Evolutionary conservation across 257 asterid species (phyloP).

Genomic region (Petunia secreta): DNA sequence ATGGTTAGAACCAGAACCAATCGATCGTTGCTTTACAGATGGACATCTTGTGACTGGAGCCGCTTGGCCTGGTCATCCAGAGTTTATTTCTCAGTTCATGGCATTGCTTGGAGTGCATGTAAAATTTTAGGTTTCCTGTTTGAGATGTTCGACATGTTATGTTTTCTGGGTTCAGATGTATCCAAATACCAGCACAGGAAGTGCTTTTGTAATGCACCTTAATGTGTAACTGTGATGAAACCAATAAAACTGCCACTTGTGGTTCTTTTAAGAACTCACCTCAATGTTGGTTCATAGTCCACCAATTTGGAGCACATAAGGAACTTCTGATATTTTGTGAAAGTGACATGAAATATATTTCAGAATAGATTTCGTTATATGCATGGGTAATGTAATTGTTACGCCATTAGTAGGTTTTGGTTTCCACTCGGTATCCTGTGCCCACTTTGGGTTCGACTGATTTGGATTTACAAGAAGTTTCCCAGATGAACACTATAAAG

Average conservation of each 20-base stretch:
- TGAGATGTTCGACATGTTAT: neutral
- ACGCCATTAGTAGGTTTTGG: too few relatives aligned
- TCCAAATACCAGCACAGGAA: neutral
- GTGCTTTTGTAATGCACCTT: slow-evolving; percentile 1
- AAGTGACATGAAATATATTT: neutral
- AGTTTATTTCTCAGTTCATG: slow-evolving; percentile 88
- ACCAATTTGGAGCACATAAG: neutral
- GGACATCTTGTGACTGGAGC: slow-evolving; percentile 96
- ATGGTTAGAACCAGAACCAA: slow-evolving; percentile 96
- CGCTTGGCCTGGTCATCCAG: slow-evolving; percentile 99
- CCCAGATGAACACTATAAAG: too few relatives aligned
- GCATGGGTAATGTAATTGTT: too few relatives aligned
- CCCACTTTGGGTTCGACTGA: too few relatives aligned
- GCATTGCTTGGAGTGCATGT: slow-evolving; percentile 64
- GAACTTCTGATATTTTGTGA: neutral
- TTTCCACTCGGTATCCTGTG: too few relatives aligned
- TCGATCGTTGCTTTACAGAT: slow-evolving; percentile 86
- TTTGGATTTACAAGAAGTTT: too few relatives aligned
- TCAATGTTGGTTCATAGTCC: too few relatives aligned
- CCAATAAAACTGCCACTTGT: neutral
- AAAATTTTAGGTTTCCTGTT: slow-evolving; percentile 34
- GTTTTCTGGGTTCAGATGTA: neutral
- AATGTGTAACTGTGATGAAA: neutral
- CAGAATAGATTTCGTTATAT: neutral
- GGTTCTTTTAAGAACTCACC: neutral